Evolutionary conservation across 2,329 filamentous ascomycete species (phyloP), one percentile per base, ranked within the genome.

Genomic region (Tolypocladium tundrense): DNA sequence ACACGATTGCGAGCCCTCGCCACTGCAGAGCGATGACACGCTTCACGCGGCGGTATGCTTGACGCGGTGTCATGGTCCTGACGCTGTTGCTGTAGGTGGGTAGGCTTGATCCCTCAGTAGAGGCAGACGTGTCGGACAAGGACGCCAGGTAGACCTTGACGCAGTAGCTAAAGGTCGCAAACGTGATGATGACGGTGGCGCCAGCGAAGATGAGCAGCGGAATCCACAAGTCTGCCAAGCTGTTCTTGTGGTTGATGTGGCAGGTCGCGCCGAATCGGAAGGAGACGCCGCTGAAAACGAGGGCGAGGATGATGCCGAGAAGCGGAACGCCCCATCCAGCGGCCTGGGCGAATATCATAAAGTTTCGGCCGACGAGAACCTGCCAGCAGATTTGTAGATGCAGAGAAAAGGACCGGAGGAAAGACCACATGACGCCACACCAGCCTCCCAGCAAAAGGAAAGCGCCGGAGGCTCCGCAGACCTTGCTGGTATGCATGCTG

Each of bases 361-460:
- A 97, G 66, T 82, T 88, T 51, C 86, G 83, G 43, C 94, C 94
- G 4, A 96, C 89, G 9, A 93, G 85, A 40, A 95, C 81, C 71
- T 97, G 91, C 94, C 94, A 99, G 77, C 92, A 97, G 63, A 99
- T 97, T 72, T 97, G 94, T 33, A 99, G 84, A 72, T 99, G 94
- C 66, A 99, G 87, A 5, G 91, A 96, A 40, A 97, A 75, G 0
- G 93, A 89, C 62, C 94, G 86, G 60, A 97, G 81, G 70, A 97
- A 96, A 62, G 92, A 85, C 93, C 94, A 99, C 72, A 96, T 86
- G 39, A 91, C 84, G 52, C 87, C 89, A 37, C 85, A 82, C 81
- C 92, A 90, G 50, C 92, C 94, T 56, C 94, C 94, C 37, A 92
- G 83, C 55, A 97, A 81, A 55, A 99, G 76, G 63, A 97, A 87